Evolutionary conservation across 805 yeast genomes (phyloP).

Genomic region (Teunomyces panamensis): DNA sequence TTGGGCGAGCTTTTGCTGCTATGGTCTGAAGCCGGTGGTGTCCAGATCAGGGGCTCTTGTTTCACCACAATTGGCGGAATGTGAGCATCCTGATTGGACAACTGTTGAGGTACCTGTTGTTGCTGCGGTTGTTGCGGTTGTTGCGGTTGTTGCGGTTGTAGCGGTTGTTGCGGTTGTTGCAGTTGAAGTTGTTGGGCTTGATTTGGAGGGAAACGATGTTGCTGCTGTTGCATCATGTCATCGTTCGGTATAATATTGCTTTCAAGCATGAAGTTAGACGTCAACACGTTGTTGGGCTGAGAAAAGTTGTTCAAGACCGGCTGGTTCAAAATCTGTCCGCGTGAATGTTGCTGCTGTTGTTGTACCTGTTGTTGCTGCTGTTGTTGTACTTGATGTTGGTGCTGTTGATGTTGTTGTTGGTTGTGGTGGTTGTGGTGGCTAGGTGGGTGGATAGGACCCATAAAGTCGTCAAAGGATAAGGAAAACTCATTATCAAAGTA

Average conservation of each 20-base stretch:
- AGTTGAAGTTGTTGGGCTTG: constrained; percentile 11
- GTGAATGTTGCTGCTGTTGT: constrained; percentile 2
- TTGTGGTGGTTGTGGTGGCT: constrained; percentile 7
- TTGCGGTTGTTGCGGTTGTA: constrained; percentile 14
- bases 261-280: neutral
- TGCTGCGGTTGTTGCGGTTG: neutral
- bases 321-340: constrained; percentile 2
- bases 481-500: constrained; percentile 25
- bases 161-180: constrained; percentile 6
- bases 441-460: constrained; percentile 2
- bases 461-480: constrained; percentile 16
- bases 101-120: neutral
- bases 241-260: neutral
- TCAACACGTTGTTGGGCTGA: neutral
- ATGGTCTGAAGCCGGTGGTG: constrained; percentile 4
- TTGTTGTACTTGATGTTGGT: neutral
- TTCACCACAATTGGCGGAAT: neutral
- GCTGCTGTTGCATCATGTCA: constrained; percentile 2
- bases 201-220: neutral
- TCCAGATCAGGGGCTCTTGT: constrained; percentile 1
- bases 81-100: neutral
- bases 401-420: neutral
- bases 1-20: constrained; percentile 5
- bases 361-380: neutral
- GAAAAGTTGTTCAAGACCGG: neutral